A percentile compares a stretch with the other conserved stretches of the same genome.
Conservation (phyloP, 495 filamentous ascomycete genomes). For the Beverwykella pulmonaria region DNA sequence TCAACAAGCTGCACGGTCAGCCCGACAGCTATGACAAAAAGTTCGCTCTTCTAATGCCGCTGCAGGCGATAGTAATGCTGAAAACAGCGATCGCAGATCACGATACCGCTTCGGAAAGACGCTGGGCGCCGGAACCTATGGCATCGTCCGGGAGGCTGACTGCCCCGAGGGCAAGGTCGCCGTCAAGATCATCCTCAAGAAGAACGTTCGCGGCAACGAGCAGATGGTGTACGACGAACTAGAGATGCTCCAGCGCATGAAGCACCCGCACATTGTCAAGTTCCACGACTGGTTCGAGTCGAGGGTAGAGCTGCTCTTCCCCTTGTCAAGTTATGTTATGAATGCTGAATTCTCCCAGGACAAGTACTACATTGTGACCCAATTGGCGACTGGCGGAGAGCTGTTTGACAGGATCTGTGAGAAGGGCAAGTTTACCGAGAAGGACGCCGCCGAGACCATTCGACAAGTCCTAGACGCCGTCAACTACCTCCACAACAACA, state of each 20-base stretch:
- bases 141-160: slow-evolving; percentile 95
- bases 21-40: slow-evolving; percentile 99
- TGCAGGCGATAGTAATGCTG: slow-evolving; percentile 26
- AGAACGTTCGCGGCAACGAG: slow-evolving; percentile 97
- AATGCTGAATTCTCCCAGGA: slow-evolving; percentile 61
- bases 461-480: slow-evolving; percentile 93
- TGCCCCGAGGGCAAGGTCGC: slow-evolving; percentile 82
- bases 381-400: slow-evolving; percentile 94
- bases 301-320: slow-evolving; percentile 57
- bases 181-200: slow-evolving; percentile 99
- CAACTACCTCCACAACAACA: slow-evolving; percentile 90
- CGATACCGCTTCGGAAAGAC: slow-evolving; percentile 91
- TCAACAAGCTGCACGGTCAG: slow-evolving; percentile 97
- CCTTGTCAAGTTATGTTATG: background rate
- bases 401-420: slow-evolving; percentile 98
- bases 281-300: slow-evolving; percentile 99
- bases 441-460: slow-evolving; percentile 96
- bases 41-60: slow-evolving; percentile 52
- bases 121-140: slow-evolving; percentile 95
- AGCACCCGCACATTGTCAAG: slow-evolving; percentile 94
- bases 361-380: slow-evolving; percentile 99
- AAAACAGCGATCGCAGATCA: slow-evolving; percentile 56
- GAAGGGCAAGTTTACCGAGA: slow-evolving; percentile 97
- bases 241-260: slow-evolving; percentile 82
- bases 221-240: slow-evolving; percentile 98